These are phyloP conservation scores for Brasilioporus rufonigricans DNA, from an alignment of 768 basidiomycete species.

Conservation along the genomic window DNA sequence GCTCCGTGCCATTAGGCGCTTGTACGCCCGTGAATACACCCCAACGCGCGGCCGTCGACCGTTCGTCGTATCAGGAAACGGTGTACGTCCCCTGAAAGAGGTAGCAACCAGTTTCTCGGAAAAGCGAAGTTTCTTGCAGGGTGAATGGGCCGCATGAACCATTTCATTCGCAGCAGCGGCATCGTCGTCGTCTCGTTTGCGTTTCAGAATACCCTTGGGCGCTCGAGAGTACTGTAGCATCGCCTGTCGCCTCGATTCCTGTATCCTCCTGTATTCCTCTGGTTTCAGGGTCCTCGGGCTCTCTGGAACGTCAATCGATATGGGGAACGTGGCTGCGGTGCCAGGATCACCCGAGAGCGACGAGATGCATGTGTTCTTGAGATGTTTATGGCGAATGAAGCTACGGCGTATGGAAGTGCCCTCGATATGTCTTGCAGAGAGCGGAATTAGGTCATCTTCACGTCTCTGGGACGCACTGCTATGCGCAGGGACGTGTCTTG, in stretches of 20 bases:
- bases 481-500: not conserved
- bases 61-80: slow-evolving; percentile 10
- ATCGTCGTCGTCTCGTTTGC: slow-evolving; percentile 24
- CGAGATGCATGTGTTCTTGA: slow-evolving; percentile 31
- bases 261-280: slow-evolving; percentile 25
- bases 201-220: slow-evolving; percentile 31
- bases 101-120: slow-evolving; percentile 1
- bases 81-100: slow-evolving; percentile 11
- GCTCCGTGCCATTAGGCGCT: slow-evolving; percentile 5
- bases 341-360: slow-evolving; percentile 17
- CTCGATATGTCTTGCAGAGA: slow-evolving; percentile 25
- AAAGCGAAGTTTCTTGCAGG: slow-evolving; percentile 27
- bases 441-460: slow-evolving; percentile 23
- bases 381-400: slow-evolving; percentile 26
- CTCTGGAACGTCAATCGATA: slow-evolving; percentile 16
- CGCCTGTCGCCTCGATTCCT: slow-evolving; percentile 29
- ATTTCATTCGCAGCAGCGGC: slow-evolving; percentile 2
- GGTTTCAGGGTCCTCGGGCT: slow-evolving; percentile 18
- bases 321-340: slow-evolving; percentile 9
- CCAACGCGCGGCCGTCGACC: slow-evolving; percentile 18
- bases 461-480: slow-evolving; percentile 7
- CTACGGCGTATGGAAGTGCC: slow-evolving; percentile 23
- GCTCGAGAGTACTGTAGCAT: slow-evolving; percentile 20
- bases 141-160: not conserved
- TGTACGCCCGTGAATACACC: slow-evolving; percentile 13